These are phyloP conservation scores for Durotheca rogersii DNA, from an alignment of 495 filamentous ascomycete species.

Conservation along the genomic window DNA sequence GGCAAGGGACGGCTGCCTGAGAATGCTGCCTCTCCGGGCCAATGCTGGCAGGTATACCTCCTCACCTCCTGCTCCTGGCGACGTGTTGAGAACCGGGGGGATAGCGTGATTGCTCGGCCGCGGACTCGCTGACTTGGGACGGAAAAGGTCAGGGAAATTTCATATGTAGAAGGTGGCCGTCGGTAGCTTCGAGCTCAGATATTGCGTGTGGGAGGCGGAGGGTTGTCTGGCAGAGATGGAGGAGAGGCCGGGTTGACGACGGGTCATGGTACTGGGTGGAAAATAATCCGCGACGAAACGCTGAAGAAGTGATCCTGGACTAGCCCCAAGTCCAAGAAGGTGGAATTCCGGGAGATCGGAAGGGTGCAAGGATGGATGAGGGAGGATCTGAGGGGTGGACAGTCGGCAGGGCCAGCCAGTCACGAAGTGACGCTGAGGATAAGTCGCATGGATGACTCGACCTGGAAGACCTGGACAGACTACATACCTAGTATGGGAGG, in stretches of 20 bases:
- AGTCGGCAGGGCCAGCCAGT: conserved; percentile 31
- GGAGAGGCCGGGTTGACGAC: conserved; percentile 15
- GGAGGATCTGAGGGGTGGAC: conserved; percentile 28
- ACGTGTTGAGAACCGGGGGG: conserved; percentile 1
- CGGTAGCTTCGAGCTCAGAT: conserved; percentile 12
- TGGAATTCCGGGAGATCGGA: conserved; percentile 40
- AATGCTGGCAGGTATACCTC: too few species aligned
- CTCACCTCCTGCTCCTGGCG: background rate
- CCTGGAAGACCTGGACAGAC: background rate
- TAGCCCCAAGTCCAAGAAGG: conserved; percentile 21
- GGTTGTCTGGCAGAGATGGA: conserved; percentile 8
- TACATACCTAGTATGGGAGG: background rate
- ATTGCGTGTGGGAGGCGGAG: conserved; percentile 15
- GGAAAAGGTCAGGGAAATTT: background rate
- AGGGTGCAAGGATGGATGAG: conserved; percentile 30
- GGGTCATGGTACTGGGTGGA: conserved; percentile 18
- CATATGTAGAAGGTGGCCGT: conserved; percentile 6
- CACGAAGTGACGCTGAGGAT: conserved; percentile 10
- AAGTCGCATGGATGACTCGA: conserved; percentile 27
- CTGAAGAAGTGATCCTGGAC: conserved; percentile 25
- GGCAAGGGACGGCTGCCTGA: too few species aligned
- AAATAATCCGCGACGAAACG: conserved; percentile 36
- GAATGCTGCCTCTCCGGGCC: too few species aligned
- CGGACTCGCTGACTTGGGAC: conserved; percentile 1
- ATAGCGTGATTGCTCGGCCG: background rate